A percentile compares a stretch with the other conserved stretches of the same genome.
phyloP scores from a whole-genome alignment of 495 filamentous ascomycete genomes.

The Diplogelasinospora grovesii region DNA sequence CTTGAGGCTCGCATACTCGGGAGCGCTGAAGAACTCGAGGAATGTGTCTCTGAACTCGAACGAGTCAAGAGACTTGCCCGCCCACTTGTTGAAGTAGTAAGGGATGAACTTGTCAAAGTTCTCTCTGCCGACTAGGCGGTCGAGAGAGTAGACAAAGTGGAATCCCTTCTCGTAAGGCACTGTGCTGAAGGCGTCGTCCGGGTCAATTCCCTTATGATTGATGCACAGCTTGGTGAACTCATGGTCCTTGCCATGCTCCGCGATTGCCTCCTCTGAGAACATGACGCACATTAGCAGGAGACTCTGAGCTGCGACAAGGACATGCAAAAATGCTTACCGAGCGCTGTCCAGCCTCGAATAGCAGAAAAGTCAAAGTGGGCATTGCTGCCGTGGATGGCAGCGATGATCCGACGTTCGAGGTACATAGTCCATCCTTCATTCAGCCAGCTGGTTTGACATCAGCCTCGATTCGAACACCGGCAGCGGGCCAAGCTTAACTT shows the following conservation, averaged over 20 bases:
- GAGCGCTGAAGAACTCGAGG: conserved; percentile 70
- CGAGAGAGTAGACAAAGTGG: conserved; percentile 67
- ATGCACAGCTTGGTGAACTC: conserved; percentile 89
- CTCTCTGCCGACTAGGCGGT: conserved; percentile 73
- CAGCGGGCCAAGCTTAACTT: conserved; percentile 10
- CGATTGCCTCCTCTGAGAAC: conserved; percentile 60
- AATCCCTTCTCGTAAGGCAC: conserved; percentile 70
- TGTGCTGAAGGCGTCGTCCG: conserved; percentile 88
- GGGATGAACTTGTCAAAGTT: conserved; percentile 93
- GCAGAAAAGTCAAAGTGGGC: conserved; percentile 84
- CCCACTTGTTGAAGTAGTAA: conserved; percentile 82
- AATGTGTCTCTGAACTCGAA: conserved; percentile 88
- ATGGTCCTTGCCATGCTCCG: conserved; percentile 69
- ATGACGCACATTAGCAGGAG: too few species aligned
- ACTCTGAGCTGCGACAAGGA: neutral
- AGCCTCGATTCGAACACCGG: conserved; percentile 3
- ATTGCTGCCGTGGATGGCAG: conserved; percentile 61
- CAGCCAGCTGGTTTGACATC: conserved; percentile 54
- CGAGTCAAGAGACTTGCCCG: conserved; percentile 76
- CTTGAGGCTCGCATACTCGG: conserved; percentile 55
- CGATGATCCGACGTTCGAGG: conserved; percentile 72
- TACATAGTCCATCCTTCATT: conserved; percentile 97
- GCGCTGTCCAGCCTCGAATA: conserved; percentile 72
- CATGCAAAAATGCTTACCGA: conserved; percentile 41
- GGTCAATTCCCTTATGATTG: conserved; percentile 81